Evolutionary conservation across 2,329 filamentous ascomycete genomes (phyloP), one percentile per base, ranked within the genome.

Genomic region (Talaromyces sp.): DNA sequence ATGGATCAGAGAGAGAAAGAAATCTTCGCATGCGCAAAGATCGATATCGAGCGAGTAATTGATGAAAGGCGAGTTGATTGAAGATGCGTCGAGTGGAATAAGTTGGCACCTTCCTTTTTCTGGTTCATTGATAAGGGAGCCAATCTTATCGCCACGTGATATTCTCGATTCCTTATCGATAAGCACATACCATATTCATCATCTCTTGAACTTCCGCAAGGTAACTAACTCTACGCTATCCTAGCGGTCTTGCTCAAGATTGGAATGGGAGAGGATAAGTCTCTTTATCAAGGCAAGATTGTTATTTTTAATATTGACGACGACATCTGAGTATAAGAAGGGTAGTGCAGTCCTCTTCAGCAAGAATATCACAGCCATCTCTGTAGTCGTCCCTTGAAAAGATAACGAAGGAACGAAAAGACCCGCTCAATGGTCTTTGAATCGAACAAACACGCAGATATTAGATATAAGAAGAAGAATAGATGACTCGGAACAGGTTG

Each of bases 11-110:
- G 15, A 38, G 45, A 17, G 49, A 63, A 25, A 49, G 45, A 36
- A 53, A 59, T 60, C 31, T 67, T 53, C 58, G 58, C 58, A 67
- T 65, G 53, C 66, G 64, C 53, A 53, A 63, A 49, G 13, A 29
- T 36, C 10, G 7, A 25, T 27, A 51, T 22, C 15, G 22, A 3
- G 45, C 17, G 25, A 25, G 45, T 31, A 34, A 53, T 25, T 17
- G 34, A 54, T 63, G 49, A 25, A 54, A 6, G 25, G 3, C n/a
- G 15, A 29, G 29, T 7, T 17, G 10, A 38, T 40, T 17, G 13
- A 38, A 27, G 6, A 6, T 13, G 19, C 10, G 36, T 58, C 34
- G 5, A 38, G 27, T 10, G 13, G 5, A 40, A 36, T 15, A 40
- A 40, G 38, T 60, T 43, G 36, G 38, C n/a, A 60, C 40, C 17